Evolutionary conservation across 1,284 basidiomycete species (phyloP).

Genomic region (Irpex sp.): DNA sequence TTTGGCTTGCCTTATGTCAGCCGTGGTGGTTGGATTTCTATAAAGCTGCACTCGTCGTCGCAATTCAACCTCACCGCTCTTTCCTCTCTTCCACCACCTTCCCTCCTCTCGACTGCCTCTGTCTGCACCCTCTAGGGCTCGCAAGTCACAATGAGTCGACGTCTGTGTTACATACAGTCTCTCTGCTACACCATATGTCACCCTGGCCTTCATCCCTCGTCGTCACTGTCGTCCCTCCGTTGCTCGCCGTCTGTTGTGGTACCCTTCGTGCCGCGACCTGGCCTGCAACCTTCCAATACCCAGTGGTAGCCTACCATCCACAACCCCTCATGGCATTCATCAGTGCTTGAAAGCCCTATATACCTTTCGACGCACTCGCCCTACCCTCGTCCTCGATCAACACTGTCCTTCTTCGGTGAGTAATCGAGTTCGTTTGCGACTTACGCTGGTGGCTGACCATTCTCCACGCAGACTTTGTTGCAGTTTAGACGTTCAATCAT

Average conservation of each 20-base stretch:
- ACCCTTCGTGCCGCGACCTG: not conserved
- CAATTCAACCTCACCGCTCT: not conserved
- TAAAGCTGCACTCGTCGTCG: not conserved
- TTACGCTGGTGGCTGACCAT: too few relatives aligned
- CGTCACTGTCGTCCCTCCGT: not conserved
- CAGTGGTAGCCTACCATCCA: too few relatives aligned
- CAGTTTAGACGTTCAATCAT: too few relatives aligned
- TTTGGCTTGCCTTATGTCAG: not conserved
- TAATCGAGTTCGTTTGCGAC: too few relatives aligned
- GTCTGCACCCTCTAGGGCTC: not conserved
- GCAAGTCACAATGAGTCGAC: not conserved
- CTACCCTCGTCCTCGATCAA: too few relatives aligned
- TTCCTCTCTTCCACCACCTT: not conserved
- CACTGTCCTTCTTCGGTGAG: too few relatives aligned
- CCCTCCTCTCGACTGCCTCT: not conserved
- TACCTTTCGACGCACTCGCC: too few relatives aligned
- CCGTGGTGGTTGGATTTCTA: not conserved
- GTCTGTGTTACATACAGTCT: not conserved
- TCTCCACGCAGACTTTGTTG: too few relatives aligned
- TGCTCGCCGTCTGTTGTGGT: not conserved
- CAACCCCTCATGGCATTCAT: too few relatives aligned
- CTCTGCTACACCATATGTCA: not conserved
- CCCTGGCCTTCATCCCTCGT: not conserved
- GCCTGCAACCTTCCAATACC: too few relatives aligned
- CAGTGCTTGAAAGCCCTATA: too few relatives aligned